Base-by-base conservation (phyloP, 169 alveolate genomes). In the Babesia ovis region DNA sequence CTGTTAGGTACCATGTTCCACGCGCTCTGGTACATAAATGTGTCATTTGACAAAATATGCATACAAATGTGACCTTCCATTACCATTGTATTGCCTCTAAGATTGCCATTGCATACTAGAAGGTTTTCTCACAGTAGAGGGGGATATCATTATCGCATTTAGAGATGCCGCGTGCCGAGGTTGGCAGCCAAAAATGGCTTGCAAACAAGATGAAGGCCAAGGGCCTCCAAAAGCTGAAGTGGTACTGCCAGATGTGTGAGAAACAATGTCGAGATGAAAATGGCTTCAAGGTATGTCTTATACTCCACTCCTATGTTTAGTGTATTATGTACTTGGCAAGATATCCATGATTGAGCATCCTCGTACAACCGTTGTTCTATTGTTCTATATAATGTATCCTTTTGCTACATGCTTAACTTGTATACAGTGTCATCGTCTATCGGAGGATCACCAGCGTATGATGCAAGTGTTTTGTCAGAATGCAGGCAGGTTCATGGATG, bases 221-320 rank as follows among this genome's bases (percentile, higher is more conserved):
- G 59, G 98, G 98, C 69, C 94, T 95, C 41, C 97, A 94, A 83
- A 94, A 93, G 85, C 91, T 93, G 42, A 94, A 94, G 50, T 95
- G 97, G 97, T 95, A 95, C 75, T 95, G 98, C 89, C 98, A 95
- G 83, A 92, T 95, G 96, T 94, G 98, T 67, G 95, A 95, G 83
- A 94, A 95, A 77, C 98, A 94, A 60, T 95, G 98, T 90, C 87
- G 97, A 29, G 98, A 95, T 67, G 98, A 94, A 70, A 95, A 95
- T 66, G 98, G 98, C 4, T 95, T 94, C 90, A 95, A 94, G 84
- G 94, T 90, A 37, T 42, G 74, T 61, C 34, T 22, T n/a, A n/a
- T n/a, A n/a, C n/a, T n/a, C n/a, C n/a, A n/a, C n/a, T n/a, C n/a
- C n/a, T n/a, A n/a, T n/a, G n/a, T n/a, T n/a, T n/a, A n/a, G n/a